Evolutionary conservation across 2,329 filamentous ascomycete species (phyloP).

Genomic region (Beauveria brongniartii): DNA sequence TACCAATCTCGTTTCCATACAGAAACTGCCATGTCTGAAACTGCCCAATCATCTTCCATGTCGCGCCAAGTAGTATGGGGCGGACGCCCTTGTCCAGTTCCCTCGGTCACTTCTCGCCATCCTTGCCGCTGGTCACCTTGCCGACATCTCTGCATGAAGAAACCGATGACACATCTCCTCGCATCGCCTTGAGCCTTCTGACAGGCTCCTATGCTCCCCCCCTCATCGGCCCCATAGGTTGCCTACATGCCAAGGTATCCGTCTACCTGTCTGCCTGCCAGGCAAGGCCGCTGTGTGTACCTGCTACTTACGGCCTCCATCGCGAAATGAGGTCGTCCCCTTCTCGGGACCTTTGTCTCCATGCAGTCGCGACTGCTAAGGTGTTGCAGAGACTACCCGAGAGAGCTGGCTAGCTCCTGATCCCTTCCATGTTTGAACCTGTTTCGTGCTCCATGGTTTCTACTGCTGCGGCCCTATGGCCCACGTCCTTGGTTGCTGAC

Average conservation of each 20-base stretch:
- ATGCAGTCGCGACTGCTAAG: neutral
- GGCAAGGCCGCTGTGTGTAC: neutral
- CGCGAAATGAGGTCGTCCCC: neutral
- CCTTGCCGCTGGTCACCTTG: neutral
- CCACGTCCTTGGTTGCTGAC: neutral
- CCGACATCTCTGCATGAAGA: neutral
- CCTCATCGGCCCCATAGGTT: neutral
- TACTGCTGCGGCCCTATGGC: neutral
- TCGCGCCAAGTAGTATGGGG: neutral
- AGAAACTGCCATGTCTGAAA: neutral
- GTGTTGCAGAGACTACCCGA: neutral
- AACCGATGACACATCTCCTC: conserved; percentile 5
- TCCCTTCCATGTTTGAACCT: conserved; percentile 6
- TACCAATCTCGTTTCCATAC: neutral
- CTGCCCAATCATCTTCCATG: neutral
- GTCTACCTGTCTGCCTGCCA: neutral
- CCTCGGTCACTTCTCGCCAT: neutral
- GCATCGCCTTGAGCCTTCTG: neutral
- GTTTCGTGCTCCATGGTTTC: conserved; percentile 4
- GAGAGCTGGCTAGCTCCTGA: conserved; percentile 6
- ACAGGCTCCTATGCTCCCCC: neutral
- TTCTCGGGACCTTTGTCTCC: neutral
- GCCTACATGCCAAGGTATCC: neutral
- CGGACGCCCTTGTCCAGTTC: neutral
- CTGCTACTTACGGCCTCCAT: neutral